These are phyloP conservation scores for Angophora floribunda DNA, from an alignment of 345 rosid genomes.

Conservation along the genomic window DNA sequence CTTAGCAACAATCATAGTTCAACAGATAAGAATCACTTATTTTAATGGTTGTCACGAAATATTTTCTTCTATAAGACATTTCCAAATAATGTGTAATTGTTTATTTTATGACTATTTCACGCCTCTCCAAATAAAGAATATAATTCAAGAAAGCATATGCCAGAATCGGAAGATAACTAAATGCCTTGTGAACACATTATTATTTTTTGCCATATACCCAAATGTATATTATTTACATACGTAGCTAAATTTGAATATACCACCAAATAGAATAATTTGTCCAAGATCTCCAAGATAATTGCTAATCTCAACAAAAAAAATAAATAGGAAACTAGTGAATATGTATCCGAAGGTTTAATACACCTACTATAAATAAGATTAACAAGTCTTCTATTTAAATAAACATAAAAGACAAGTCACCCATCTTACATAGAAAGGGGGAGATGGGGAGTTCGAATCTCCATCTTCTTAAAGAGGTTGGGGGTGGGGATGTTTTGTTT, in stretches of 20 bases:
- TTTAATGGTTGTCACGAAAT: background rate
- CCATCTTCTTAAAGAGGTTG: too few species aligned
- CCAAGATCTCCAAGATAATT: background rate
- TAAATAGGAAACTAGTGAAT: background rate
- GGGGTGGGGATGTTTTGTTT: too few species aligned
- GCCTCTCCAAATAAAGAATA: background rate
- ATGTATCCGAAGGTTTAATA: background rate
- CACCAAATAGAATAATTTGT: background rate
- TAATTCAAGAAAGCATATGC: background rate
- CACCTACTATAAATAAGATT: background rate
- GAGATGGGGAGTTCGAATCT: too few species aligned
- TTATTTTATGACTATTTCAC: background rate
- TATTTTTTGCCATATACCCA: background rate
- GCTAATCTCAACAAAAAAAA: background rate
- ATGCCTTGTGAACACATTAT: background rate
- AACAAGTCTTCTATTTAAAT: background rate
- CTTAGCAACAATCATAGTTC: background rate
- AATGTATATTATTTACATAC: background rate
- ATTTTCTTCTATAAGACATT: too few species aligned
- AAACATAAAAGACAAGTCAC: too few species aligned
- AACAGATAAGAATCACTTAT: background rate
- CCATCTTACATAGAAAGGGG: too few species aligned
- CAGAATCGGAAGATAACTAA: background rate
- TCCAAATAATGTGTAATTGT: too few species aligned
- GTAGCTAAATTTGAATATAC: background rate